A percentile compares a stretch with the other conserved stretches of the same genome.
phyloP scores from a whole-genome alignment of 2,329 filamentous ascomycete genomes.

The Cercospora sp. region DNA sequence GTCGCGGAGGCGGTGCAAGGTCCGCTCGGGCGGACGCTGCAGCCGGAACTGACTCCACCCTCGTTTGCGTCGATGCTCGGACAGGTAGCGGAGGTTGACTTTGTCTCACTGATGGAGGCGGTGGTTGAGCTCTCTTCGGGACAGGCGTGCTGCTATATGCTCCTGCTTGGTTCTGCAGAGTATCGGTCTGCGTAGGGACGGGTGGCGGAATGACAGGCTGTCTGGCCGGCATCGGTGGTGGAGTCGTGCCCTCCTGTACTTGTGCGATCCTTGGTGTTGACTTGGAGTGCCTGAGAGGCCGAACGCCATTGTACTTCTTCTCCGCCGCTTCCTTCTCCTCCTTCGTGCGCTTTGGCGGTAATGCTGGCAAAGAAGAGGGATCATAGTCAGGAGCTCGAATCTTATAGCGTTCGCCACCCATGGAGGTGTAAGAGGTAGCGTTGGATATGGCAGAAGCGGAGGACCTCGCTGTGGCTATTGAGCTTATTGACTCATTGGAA shows the following conservation, averaged over 20 bases:
- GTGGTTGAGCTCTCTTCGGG: slow-evolving; percentile 15
- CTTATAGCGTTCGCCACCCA: slow-evolving; percentile 27
- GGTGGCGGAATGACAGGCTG: slow-evolving; percentile 20
- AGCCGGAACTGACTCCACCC: not conserved
- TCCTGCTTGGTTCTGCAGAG: not conserved
- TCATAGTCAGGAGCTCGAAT: slow-evolving; percentile 56
- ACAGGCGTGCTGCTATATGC: not conserved
- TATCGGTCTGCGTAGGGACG: slow-evolving; percentile 3
- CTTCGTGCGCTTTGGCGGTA: slow-evolving; percentile 54
- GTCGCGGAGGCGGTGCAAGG: slow-evolving; percentile 26
- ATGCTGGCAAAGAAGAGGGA: slow-evolving; percentile 54
- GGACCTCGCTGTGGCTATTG: slow-evolving; percentile 49
- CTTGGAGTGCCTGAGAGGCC: slow-evolving; percentile 28
- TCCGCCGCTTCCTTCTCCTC: slow-evolving; percentile 42
- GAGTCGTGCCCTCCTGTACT: slow-evolving; percentile 31
- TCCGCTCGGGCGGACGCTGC: slow-evolving; percentile 21
- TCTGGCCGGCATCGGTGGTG: slow-evolving; percentile 24
- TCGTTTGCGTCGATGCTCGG: not conserved
- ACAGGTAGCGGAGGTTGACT: slow-evolving; percentile 16
- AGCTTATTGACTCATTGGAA: slow-evolving; percentile 55
- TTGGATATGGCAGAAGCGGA: slow-evolving; percentile 53
- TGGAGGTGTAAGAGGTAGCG: slow-evolving; percentile 33
- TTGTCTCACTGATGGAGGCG: slow-evolving; percentile 32
- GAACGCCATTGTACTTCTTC: slow-evolving; percentile 25
- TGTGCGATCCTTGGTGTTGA: slow-evolving; percentile 28